Evolutionary conservation across 2,329 filamentous ascomycete species (phyloP).

Genomic region (Cladophialophora psammophila): DNA sequence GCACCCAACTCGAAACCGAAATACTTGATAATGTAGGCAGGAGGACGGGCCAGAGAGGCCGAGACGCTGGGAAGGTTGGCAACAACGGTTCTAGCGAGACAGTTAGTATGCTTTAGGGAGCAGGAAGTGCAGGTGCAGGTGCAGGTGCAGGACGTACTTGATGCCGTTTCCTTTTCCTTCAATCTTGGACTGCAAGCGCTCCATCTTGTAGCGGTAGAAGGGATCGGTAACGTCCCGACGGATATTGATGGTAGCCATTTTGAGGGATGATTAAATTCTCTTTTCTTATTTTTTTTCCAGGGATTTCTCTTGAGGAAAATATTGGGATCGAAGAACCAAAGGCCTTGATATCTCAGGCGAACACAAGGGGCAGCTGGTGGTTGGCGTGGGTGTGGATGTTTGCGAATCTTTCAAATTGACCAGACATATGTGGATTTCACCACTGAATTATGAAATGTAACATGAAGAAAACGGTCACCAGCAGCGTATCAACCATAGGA

Average conservation of each 20-base stretch:
- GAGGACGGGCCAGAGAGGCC: slow-evolving; percentile 87
- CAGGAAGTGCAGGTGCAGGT: slow-evolving; percentile 38
- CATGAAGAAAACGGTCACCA: slow-evolving; percentile 42
- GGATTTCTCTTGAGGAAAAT: slow-evolving; percentile 15
- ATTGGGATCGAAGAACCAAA: slow-evolving; percentile 20
- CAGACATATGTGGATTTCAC: slow-evolving; percentile 65
- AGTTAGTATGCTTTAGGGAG: slow-evolving; percentile 14
- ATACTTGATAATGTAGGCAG: slow-evolving; percentile 98
- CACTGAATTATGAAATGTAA: slow-evolving; percentile 38
- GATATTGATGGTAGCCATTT: slow-evolving; percentile 91
- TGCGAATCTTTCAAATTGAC: slow-evolving; percentile 54
- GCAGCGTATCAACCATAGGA: slow-evolving; percentile 79
- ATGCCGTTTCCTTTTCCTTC: slow-evolving; percentile 99
- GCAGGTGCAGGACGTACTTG: slow-evolving; percentile 63
- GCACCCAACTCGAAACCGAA: slow-evolving; percentile 99
- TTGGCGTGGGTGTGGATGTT: slow-evolving; percentile 46
- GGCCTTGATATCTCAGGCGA: slow-evolving; percentile 38
- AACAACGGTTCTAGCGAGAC: slow-evolving; percentile 70
- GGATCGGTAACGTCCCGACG: slow-evolving; percentile 85
- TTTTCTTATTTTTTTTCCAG: slow-evolving; percentile 20
- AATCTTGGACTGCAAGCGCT: slow-evolving; percentile 97
- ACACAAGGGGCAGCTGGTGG: slow-evolving; percentile 46
- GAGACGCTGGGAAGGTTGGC: slow-evolving; percentile 96
- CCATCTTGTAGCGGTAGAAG: slow-evolving; percentile 99
- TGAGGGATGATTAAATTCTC: slow-evolving; percentile 58